Evolutionary conservation across 78 protist species (phyloP).

Genomic region (Dictyostelium citrinum): DNA sequence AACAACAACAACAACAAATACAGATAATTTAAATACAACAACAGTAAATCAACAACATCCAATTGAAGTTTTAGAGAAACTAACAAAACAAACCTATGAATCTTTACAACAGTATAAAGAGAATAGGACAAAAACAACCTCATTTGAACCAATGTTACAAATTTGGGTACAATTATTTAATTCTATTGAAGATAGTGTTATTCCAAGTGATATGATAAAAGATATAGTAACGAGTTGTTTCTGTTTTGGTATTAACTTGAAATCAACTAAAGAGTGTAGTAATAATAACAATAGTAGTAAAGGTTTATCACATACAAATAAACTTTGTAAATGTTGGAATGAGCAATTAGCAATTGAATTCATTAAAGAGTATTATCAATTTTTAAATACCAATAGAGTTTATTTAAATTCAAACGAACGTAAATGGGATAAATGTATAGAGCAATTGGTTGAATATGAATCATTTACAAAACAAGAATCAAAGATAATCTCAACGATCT

Average conservation of each 20-base stretch:
- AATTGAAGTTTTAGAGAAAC: conserved; percentile 38
- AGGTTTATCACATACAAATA: background rate
- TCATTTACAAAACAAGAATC: conserved; percentile 24
- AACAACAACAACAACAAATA: background rate
- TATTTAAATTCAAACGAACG: background rate
- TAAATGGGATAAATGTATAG: conserved; percentile 55
- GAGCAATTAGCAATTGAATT: conserved; percentile 13
- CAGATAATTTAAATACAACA: background rate
- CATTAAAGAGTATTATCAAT: conserved; percentile 23
- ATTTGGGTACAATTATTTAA: conserved; percentile 25
- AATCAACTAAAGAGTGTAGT: background rate
- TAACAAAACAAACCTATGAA: conserved; percentile 47
- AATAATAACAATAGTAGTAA: no score
- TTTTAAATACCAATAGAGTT: conserved; percentile 7
- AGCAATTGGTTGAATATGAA: conserved; percentile 32
- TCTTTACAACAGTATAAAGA: background rate
- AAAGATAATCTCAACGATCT: conserved; percentile 22
- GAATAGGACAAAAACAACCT: background rate
- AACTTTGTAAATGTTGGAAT: conserved; percentile 69
- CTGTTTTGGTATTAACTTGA: conserved; percentile 24
- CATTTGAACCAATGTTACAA: conserved; percentile 22
- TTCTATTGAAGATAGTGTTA: conserved; percentile 10
- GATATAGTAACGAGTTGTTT: conserved; percentile 68
- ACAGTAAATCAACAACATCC: conserved; percentile 3
- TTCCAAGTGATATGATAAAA: conserved; percentile 15